Percentiles rank a stretch among this genome's conserved stretches.
These are phyloP conservation scores for Ploettnerulaceae sp. DNA, from an alignment of 2,329 filamentous ascomycete genomes.

Conservation along the genomic window DNA sequence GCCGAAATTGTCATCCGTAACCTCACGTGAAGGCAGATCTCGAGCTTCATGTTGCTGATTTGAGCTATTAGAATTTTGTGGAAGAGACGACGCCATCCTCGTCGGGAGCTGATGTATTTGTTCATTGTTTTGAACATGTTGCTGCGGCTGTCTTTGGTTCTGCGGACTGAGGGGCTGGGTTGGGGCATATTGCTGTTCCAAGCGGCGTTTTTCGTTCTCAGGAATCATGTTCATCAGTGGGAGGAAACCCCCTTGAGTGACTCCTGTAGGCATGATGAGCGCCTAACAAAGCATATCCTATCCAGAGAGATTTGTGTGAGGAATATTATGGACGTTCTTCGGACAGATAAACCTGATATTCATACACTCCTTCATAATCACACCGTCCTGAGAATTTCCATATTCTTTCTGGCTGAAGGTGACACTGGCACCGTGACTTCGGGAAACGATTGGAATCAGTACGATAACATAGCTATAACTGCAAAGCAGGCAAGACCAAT, in stretches of 20 bases:
- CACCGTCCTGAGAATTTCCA: not conserved
- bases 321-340: not conserved
- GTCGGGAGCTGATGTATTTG: slow-evolving; percentile 14
- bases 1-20: slow-evolving; percentile 68
- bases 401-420: not conserved
- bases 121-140: slow-evolving; percentile 2
- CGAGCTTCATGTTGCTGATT: slow-evolving; percentile 10
- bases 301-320: too few relatives aligned
- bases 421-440: slow-evolving; percentile 1
- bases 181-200: slow-evolving; percentile 22
- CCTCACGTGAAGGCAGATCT: slow-evolving; percentile 58
- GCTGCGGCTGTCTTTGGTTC: slow-evolving; percentile 11
- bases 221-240: slow-evolving; percentile 16
- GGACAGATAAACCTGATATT: not conserved
- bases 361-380: slow-evolving; percentile 2
- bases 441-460: not conserved
- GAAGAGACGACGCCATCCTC: slow-evolving; percentile 6
- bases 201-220: slow-evolving; percentile 20
- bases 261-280: slow-evolving; percentile 15
- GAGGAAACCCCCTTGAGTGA: slow-evolving; percentile 6
- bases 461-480: not conserved
- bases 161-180: slow-evolving; percentile 16
- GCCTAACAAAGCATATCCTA: not conserved
- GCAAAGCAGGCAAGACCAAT: not conserved
- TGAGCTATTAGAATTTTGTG: slow-evolving; percentile 1